Evolutionary conservation across 1,284 basidiomycete species (phyloP).

Genomic region (Boletus albobrunnescens): DNA sequence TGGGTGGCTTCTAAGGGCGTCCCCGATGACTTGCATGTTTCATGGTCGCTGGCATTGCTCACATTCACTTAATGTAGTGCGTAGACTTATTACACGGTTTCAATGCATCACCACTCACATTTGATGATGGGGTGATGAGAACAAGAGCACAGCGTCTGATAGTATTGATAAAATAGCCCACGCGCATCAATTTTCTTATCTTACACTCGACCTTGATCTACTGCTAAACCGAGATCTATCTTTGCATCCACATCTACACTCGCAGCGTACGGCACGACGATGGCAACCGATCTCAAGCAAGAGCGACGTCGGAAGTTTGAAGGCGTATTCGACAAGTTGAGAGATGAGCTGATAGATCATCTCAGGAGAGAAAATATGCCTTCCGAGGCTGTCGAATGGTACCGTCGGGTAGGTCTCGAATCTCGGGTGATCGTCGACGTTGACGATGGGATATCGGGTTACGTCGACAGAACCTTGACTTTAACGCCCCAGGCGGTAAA

Average conservation of each 20-base stretch:
- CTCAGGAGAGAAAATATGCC: conserved; percentile 56
- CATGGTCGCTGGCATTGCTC: conserved; percentile 11
- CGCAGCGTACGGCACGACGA: neutral
- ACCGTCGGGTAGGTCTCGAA: conserved; percentile 42
- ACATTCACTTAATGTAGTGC: conserved; percentile 14
- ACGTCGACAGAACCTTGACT: conserved; percentile 73
- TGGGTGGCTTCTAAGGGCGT: conserved; percentile 45
- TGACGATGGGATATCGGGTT: neutral
- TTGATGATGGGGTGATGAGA: no score
- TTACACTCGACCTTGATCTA: no score
- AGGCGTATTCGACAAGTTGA: conserved; percentile 28
- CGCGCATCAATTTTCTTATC: no score
- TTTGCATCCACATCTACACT: neutral
- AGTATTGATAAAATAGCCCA: no score
- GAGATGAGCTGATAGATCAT: conserved; percentile 41
- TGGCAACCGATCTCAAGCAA: conserved; percentile 22
- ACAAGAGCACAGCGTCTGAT: no score
- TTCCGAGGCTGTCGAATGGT: conserved; percentile 61
- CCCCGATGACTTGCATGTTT: conserved; percentile 2
- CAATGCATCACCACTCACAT: conserved; percentile 29
- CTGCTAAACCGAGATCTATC: neutral
- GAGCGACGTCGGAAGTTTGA: conserved; percentile 29
- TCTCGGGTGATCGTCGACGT: neutral
- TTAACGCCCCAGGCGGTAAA: conserved; percentile 96
- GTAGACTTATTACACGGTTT: conserved; percentile 6